phyloP scores from a whole-genome alignment of 805 yeast genomes.

The Lipomyces lipofer region DNA sequence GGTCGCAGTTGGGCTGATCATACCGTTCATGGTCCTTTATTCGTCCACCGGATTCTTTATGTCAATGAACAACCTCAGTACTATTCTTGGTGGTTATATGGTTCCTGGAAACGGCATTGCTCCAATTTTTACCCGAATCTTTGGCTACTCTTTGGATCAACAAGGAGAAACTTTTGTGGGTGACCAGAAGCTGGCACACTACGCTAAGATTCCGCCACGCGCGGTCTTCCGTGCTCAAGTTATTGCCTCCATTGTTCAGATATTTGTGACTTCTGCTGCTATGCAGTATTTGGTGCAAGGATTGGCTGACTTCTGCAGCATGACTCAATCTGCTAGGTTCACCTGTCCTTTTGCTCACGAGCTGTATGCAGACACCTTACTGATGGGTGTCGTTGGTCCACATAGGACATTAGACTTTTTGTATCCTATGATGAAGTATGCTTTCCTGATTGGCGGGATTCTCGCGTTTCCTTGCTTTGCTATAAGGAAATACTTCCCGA shows the following conservation, averaged over 20 bases:
- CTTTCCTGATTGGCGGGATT: slow-evolving; percentile 58
- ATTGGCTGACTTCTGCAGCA: slow-evolving; percentile 46
- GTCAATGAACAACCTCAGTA: slow-evolving; percentile 62
- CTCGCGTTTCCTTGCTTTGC: slow-evolving; percentile 46
- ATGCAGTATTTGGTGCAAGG: slow-evolving; percentile 33
- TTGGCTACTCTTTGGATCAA: slow-evolving; percentile 53
- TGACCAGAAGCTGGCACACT: slow-evolving; percentile 64
- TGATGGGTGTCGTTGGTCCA: slow-evolving; percentile 69
- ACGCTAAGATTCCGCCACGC: slow-evolving; percentile 62
- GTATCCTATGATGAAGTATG: slow-evolving; percentile 56
- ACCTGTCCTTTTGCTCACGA: slow-evolving; percentile 50
- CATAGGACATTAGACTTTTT: slow-evolving; percentile 54
- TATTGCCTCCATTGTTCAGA: slow-evolving; percentile 46
- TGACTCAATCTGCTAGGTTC: slow-evolving; percentile 47
- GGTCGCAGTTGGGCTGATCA: slow-evolving; percentile 55
- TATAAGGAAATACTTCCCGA: background rate
- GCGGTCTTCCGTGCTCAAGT: slow-evolving; percentile 55
- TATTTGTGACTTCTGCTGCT: slow-evolving; percentile 46
- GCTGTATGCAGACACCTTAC: slow-evolving; percentile 55
- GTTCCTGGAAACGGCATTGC: slow-evolving; percentile 62
- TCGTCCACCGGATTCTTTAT: slow-evolving; percentile 62
- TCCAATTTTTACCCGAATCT: slow-evolving; percentile 60
- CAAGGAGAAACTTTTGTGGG: slow-evolving; percentile 57
- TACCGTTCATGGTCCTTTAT: slow-evolving; percentile 62
- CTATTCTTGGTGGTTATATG: slow-evolving; percentile 62